Conservation (phyloP, 164 flowering plant species). For the Vitis rupestris region DNA sequence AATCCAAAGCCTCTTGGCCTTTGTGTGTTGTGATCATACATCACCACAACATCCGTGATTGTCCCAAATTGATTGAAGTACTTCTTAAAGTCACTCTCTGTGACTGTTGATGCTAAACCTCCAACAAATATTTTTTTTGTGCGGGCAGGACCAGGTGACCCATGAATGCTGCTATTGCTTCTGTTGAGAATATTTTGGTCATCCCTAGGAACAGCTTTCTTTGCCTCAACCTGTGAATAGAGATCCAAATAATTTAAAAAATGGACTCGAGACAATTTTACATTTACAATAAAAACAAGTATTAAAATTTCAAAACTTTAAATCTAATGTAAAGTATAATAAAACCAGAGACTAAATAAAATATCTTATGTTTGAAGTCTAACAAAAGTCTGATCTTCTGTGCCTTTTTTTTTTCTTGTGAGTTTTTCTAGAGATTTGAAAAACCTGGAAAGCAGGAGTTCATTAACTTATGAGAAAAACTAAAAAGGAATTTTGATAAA, state of each 20-base stretch:
- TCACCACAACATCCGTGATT: constrained; percentile 87
- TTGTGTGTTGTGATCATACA: constrained; percentile 93
- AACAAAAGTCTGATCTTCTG: not conserved
- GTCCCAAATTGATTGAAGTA: constrained; percentile 88
- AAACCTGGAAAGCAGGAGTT: too few relatives aligned
- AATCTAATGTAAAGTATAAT: not conserved
- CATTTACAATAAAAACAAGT: not conserved
- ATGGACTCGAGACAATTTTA: not conserved
- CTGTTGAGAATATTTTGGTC: constrained; percentile 58
- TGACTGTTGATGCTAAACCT: constrained; percentile 83
- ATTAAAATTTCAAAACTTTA: not conserved
- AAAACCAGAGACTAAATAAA: too few relatives aligned
- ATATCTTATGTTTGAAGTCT: not conserved
- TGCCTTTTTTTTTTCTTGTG: not conserved
- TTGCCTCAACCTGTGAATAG: constrained; percentile 78
- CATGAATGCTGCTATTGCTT: constrained; percentile 50
- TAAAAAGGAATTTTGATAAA: too few relatives aligned
- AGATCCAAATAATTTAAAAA: constrained; percentile 1
- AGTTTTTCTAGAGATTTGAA: too few relatives aligned
- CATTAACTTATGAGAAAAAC: too few relatives aligned
- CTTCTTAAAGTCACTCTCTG: constrained; percentile 77
- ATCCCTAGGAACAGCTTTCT: constrained; percentile 93
- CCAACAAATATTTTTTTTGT: constrained; percentile 93
- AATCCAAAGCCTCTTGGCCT: constrained; percentile 95
- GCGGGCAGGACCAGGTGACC: constrained; percentile 66